phyloP scores from a whole-genome alignment of 345 rosid species.

The Erysimum cheiranthoides region DNA sequence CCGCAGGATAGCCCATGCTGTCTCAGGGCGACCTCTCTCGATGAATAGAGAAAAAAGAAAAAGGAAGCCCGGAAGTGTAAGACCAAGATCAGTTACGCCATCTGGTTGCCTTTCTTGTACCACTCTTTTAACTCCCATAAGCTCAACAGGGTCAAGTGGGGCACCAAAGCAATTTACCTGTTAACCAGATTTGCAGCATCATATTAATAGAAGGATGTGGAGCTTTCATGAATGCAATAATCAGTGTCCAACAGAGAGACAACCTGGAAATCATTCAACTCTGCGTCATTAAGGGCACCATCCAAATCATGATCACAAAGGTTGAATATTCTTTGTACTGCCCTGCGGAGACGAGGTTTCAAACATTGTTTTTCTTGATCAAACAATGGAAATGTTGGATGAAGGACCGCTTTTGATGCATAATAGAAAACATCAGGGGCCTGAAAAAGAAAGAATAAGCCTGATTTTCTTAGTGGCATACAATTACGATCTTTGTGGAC shows the following conservation, averaged over 20 bases:
- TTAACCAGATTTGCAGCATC: constrained; percentile 36
- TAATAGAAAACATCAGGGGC: constrained; percentile 86
- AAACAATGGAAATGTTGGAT: constrained; percentile 80
- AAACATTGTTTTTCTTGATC: constrained; percentile 75
- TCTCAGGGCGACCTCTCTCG: constrained; percentile 81
- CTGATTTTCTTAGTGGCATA: background rate
- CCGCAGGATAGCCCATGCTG: constrained; percentile 84
- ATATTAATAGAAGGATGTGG: constrained; percentile 19
- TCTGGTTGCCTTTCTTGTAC: constrained; percentile 80
- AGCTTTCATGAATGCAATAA: constrained; percentile 17
- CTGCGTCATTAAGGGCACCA: constrained; percentile 77
- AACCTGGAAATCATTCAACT: constrained; percentile 89
- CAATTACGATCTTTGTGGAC: background rate
- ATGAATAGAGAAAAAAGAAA: constrained; percentile 81
- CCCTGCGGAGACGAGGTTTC: constrained; percentile 75
- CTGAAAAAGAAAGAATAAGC: constrained; percentile 45
- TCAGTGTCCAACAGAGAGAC: constrained; percentile 29
- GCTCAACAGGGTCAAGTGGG: constrained; percentile 77
- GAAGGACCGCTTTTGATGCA: constrained; percentile 84
- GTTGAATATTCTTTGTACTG: constrained; percentile 75
- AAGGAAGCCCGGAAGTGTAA: constrained; percentile 76
- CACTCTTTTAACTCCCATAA: constrained; percentile 75
- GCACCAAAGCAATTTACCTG: constrained; percentile 81
- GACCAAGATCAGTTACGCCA: constrained; percentile 82
- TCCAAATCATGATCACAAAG: constrained; percentile 81